Base-by-base conservation (phyloP, 345 rosid species). In the Acer saccharum region DNA sequence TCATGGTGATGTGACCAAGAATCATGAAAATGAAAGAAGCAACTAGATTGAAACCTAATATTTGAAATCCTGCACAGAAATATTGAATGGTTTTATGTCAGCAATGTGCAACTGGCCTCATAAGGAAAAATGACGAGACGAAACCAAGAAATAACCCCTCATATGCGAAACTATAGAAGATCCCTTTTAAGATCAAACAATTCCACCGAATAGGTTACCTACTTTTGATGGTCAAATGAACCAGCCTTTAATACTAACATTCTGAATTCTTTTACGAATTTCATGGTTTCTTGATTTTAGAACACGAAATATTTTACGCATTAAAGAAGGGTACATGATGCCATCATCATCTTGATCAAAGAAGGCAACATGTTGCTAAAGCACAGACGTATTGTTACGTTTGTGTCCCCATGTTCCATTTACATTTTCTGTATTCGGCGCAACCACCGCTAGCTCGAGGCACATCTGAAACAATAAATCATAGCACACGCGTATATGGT, bases 291-390 rank as follows among this genome's bases (percentile, higher is more conserved):
- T 43, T 68, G 29, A n/a, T 39, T n/a, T 4, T 68, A 10, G 10
- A 41, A 2, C 52, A 44, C 16, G 1, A 18, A 17, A 32, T 32
- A 68, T 20, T 52, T 43, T 2, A 9, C 20, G 12, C 71, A 44
- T 44, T 46, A 44, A 23, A 72, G 82, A 84, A 14, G 95, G 93
- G 68, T 88, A 91, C 77, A 89, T 85, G 48, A 89, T 86, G 55
- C 93, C 93, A 73, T 89, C 87, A 69, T 81, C 80, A 25, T 91
- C 86, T 60, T 72, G 88, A 67, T 91, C 91, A 55, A 89, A 91
- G 81, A 91, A 91, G 68, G 92, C 82, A 0, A 75, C 88, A 44
- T 91, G 93, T 52, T 91, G 92, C 75, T 89, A 92, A 83, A 91
- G 90, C 65, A 91, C 91, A 80, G 88, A 88, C 88, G 84, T 72